Evolutionary conservation across 2,329 filamentous ascomycete species (phyloP).

Genomic region (Colletotrichum costaricense): DNA sequence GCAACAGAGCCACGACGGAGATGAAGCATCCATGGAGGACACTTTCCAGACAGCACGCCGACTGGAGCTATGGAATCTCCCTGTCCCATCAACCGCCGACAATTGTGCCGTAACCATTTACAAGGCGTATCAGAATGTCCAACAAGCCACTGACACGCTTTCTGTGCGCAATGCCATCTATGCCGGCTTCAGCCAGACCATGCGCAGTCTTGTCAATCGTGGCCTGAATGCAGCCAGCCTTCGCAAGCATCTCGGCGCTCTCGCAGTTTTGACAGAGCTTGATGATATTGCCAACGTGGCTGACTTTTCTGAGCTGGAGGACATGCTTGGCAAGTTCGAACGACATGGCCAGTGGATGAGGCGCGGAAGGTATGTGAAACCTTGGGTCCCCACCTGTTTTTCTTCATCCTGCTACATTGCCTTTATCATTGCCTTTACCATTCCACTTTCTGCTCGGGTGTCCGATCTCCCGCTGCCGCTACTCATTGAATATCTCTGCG

Average conservation of each 20-base stretch:
- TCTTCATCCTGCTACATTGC: not conserved
- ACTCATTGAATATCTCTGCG: too few relatives aligned
- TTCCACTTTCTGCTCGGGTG: not conserved
- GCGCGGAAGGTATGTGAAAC: slow-evolving; percentile 73
- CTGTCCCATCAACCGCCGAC: slow-evolving; percentile 71
- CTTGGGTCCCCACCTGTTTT: slow-evolving; percentile 24
- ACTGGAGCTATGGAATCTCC: slow-evolving; percentile 92
- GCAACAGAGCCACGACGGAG: slow-evolving; percentile 70
- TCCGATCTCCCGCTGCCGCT: not conserved
- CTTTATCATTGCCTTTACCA: not conserved
- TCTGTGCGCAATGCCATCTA: slow-evolving; percentile 70
- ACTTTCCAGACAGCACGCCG: slow-evolving; percentile 84
- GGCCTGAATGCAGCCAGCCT: slow-evolving; percentile 63
- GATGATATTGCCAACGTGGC: slow-evolving; percentile 78
- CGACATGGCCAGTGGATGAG: slow-evolving; percentile 82
- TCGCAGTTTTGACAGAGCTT: slow-evolving; percentile 83
- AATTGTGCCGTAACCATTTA: slow-evolving; percentile 79
- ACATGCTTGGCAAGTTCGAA: slow-evolving; percentile 72
- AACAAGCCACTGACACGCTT: slow-evolving; percentile 69
- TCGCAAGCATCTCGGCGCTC: slow-evolving; percentile 66
- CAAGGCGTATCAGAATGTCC: slow-evolving; percentile 82
- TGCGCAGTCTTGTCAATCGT: slow-evolving; percentile 64
- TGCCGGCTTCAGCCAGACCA: slow-evolving; percentile 69
- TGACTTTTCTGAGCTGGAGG: slow-evolving; percentile 69
- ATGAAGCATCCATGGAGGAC: slow-evolving; percentile 71